A percentile compares a stretch with the other conserved stretches of the same genome.
These are phyloP conservation scores for Chlamydomonas urium DNA, from an alignment of 139 green algal genomes.

Conservation along the genomic window DNA sequence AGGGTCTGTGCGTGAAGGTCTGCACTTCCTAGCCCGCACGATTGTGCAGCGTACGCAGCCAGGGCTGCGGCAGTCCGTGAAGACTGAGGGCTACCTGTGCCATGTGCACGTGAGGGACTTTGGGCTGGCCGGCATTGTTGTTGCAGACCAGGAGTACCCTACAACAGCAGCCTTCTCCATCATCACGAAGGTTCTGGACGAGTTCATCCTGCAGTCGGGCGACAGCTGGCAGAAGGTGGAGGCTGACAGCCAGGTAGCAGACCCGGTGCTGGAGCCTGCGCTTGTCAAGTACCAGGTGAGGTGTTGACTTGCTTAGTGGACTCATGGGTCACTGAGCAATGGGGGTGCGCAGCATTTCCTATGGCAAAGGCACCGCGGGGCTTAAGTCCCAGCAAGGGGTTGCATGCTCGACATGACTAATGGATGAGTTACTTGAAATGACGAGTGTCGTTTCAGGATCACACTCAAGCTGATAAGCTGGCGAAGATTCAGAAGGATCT, in stretches of 20 bases:
- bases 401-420: too few species aligned
- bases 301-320: not conserved
- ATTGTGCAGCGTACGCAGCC: slow-evolving; percentile 82
- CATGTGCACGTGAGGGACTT: slow-evolving; percentile 85
- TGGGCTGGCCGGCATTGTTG: slow-evolving; percentile 82
- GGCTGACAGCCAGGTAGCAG: slow-evolving; percentile 47
- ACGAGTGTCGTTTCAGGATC: slow-evolving; percentile 32
- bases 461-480: slow-evolving; percentile 92
- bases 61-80: slow-evolving; percentile 77
- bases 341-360: too few species aligned
- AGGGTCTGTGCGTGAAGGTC: slow-evolving; percentile 84
- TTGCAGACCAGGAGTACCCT: slow-evolving; percentile 91
- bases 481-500: slow-evolving; percentile 96
- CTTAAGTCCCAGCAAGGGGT: too few species aligned
- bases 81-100: slow-evolving; percentile 91
- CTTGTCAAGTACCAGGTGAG: slow-evolving; percentile 85
- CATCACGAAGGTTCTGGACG: slow-evolving; percentile 78
- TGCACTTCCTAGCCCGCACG: slow-evolving; percentile 89
- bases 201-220: slow-evolving; percentile 47
- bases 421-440: too few species aligned
- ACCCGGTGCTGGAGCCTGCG: slow-evolving; percentile 67
- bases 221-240: slow-evolving; percentile 58
- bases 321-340: too few species aligned
- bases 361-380: too few species aligned
- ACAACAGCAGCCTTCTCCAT: slow-evolving; percentile 90